These are phyloP conservation scores for Phaseolus coccineus DNA, from an alignment of 331 rosid genomes.

Conservation along the genomic window DNA sequence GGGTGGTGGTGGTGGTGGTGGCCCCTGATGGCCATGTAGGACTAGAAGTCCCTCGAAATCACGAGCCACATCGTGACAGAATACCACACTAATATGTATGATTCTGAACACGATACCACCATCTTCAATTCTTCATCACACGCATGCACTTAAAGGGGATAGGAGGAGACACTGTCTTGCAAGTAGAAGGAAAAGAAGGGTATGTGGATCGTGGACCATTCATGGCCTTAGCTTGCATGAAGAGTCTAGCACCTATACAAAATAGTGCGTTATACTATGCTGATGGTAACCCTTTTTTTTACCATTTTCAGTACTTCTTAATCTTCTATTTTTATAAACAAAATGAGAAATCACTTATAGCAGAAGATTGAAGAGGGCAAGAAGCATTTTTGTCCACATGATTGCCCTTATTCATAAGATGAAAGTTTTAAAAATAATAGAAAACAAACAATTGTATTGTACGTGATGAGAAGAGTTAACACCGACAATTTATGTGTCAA, in stretches of 20 bases:
- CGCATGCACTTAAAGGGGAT: not conserved
- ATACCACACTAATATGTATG: not conserved
- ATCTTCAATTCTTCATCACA: not conserved
- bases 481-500: too few relatives aligned
- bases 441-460: too few relatives aligned
- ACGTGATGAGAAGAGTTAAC: too few relatives aligned
- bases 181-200: not conserved
- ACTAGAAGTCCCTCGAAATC: constrained; percentile 42
- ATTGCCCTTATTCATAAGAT: not conserved
- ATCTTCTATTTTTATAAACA: not conserved
- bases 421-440: too few relatives aligned
- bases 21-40: constrained; percentile 42
- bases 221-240: not conserved
- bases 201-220: not conserved
- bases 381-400: not conserved
- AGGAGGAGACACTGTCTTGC: constrained; percentile 5
- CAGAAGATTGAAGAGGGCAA: not conserved
- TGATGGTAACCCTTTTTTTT: not conserved
- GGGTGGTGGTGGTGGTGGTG: constrained; percentile 23
- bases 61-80: constrained; percentile 31
- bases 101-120: not conserved
- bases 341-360: too few relatives aligned
- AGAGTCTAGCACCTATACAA: not conserved
- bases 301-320: not conserved
- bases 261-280: not conserved